These are phyloP conservation scores for Blastocystis sp. DNA, from an alignment of 352 stramenopile genomes.

Conservation along the genomic window DNA sequence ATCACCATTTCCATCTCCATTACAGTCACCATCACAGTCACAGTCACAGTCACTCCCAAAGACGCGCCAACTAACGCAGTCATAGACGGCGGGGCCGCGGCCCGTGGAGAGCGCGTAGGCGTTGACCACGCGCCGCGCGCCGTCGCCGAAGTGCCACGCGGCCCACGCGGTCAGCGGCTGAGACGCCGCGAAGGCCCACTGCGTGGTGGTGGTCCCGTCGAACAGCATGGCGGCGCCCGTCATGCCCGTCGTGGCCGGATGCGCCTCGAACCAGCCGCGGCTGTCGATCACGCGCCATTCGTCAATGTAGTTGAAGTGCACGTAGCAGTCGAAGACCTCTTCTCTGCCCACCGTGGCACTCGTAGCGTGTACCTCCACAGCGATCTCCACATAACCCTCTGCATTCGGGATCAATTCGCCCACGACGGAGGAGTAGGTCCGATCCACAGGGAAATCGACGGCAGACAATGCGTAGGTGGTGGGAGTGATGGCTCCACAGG, in stretches of 20 bases:
- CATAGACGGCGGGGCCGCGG: neutral
- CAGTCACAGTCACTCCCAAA: neutral
- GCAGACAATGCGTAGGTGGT: neutral
- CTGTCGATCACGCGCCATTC: neutral
- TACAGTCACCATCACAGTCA: too few species aligned
- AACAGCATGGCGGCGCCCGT: slow-evolving; percentile 8
- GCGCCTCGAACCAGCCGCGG: neutral
- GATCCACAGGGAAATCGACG: neutral
- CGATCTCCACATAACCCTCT: neutral
- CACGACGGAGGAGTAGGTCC: neutral
- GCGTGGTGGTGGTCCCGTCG: slow-evolving; percentile 6
- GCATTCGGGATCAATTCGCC: neutral
- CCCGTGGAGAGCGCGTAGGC: slow-evolving; percentile 23
- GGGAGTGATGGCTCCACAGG: neutral
- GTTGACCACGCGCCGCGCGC: slow-evolving; percentile 29
- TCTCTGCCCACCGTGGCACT: neutral
- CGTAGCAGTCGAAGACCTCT: slow-evolving; percentile 24
- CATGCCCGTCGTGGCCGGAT: neutral
- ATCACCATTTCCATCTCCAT: too few species aligned
- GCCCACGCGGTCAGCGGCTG: neutral
- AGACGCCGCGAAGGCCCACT: slow-evolving; percentile 9
- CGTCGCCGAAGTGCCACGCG: slow-evolving; percentile 28
- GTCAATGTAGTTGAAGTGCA: slow-evolving; percentile 6
- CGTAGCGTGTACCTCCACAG: slow-evolving; percentile 49
- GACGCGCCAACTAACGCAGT: slow-evolving; percentile 33